Percentiles rank a stretch among this genome's conserved stretches.
phyloP scores from a whole-genome alignment of 2,329 filamentous ascomycete genomes.

The Fusarium hostae region DNA sequence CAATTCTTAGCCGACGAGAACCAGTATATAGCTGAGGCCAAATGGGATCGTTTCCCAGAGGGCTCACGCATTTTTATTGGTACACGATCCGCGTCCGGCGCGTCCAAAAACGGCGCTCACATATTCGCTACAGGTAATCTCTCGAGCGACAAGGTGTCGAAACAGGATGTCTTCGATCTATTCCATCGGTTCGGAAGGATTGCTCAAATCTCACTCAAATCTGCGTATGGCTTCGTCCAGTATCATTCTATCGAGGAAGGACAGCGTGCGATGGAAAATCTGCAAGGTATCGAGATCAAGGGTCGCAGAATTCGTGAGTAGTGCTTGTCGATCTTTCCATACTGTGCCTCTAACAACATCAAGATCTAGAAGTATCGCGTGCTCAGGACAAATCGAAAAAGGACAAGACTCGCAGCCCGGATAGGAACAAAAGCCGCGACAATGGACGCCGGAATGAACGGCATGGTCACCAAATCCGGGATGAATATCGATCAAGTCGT shows the following conservation, averaged over 20 bases:
- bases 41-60: slow-evolving; percentile 83
- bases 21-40: slow-evolving; percentile 78
- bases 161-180: slow-evolving; percentile 90
- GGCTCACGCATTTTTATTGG: slow-evolving; percentile 85
- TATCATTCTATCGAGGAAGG: slow-evolving; percentile 84
- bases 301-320: slow-evolving; percentile 93
- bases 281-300: slow-evolving; percentile 84
- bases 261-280: slow-evolving; percentile 75
- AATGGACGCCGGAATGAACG: slow-evolving; percentile 56
- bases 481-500: slow-evolving; percentile 73
- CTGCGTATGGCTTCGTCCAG: slow-evolving; percentile 96
- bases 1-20: slow-evolving; percentile 78
- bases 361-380: slow-evolving; percentile 91
- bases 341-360: slow-evolving; percentile 5
- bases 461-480: slow-evolving; percentile 63
- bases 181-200: slow-evolving; percentile 88
- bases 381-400: slow-evolving; percentile 79
- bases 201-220: slow-evolving; percentile 95
- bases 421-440: slow-evolving; percentile 62
- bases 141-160: slow-evolving; percentile 91
- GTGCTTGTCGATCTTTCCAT: not conserved
- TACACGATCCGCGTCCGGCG: slow-evolving; percentile 56
- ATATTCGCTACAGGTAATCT: slow-evolving; percentile 76
- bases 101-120: slow-evolving; percentile 41
- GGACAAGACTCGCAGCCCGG: slow-evolving; percentile 70